Evolutionary conservation across 805 yeast genomes (phyloP), one percentile per base, ranked within the genome.

Genomic region (Schwanniomyces vanrijiae): DNA sequence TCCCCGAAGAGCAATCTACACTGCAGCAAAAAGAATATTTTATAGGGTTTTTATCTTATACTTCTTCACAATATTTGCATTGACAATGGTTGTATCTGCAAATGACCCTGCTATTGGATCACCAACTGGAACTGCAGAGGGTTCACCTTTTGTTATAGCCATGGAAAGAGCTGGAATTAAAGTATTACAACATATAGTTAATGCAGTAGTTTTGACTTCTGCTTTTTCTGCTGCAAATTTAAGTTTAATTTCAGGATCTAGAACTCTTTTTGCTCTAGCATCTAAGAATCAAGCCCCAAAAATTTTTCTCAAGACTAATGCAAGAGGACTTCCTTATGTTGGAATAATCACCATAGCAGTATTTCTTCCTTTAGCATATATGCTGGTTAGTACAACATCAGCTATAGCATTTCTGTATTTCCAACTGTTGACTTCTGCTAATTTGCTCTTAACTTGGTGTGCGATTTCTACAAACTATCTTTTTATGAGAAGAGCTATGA

Each of bases 91-190:
- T 50, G 64, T 68, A 34, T 55, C 73, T 11, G 59, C 61, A 25
- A 58, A 65, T 40, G 65, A 69, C 46, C 38, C 50, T 21, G 34
- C 20, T 11, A 49, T 67, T 50, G 55, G 66, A 44, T 44, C 64
- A 46, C 60, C 60, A 43, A 52, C 59, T 46, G 59, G 72, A 7
- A 56, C 50, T 55, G 65, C 69, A 21, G 35, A 56, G 28, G 65
- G 71, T 9, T 71, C 76, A 9, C 75, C 76, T 11, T 72, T 69
- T 46, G 76, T 72, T 13, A 58, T 72, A 49, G 75, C 73, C 8
- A 66, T 71, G 51, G 53, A 58, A 42, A 51, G 59, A 35, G 67
- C 66, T 10, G 64, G 64, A 5, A 68, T 71, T 28, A 56, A 53
- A 29, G 75, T 59, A 0, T 56, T 72, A 20, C 73, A 71, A 9